Evolutionary conservation across 192 early-diverging fungal genomes (phyloP), one percentile per base, ranked within the genome.

Genomic region (Helicostylum pulchrum): DNA sequence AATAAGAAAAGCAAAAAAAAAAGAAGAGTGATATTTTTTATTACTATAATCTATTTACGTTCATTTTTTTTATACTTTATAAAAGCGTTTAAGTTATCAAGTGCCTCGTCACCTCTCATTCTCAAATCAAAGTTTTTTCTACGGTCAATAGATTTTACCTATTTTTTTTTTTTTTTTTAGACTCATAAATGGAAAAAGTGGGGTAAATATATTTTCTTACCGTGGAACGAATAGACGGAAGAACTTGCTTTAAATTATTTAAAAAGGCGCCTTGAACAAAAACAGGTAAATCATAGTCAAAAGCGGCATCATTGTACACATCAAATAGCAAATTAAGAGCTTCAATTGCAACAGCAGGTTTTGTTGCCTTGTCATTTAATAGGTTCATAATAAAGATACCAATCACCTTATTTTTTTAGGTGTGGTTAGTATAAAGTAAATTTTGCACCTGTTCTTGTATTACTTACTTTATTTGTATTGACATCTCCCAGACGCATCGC

Each of bases 321-420:
- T 98, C 95, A 63, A 84, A 96, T 34, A 98, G 70, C n/a, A 85
- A 82, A 64, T 96, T 92, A 67, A 98, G 64, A 0, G 87, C 89
- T 69, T 96, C 94, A 0, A 85, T 70, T 11, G 85, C 72, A 30
- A 80, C 73, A 32, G 80, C 80, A 2, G 12, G 15, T 43, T 54
- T 57, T 23, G 66, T 69, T 26, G 73, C 65, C 26, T 76, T 66
- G 32, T 69, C 64, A 52, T 75, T 62, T 32, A 82, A 42, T 50
- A 77, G 52, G n/a, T 70, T 72, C 20, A 91, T 78, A 48, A 92
- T 69, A 53, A 86, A 92, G n/a, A 76, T 65, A 19, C 91, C 92
- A 69, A 92, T 87, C 15, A 65, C 55, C 82, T 83, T 8, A 34
- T 1, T 11, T 12, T 17, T 12, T 19, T 45, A 31, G 10, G 3